phyloP scores from a whole-genome alignment of 805 yeast species.

The Jamesozyma piceae region DNA sequence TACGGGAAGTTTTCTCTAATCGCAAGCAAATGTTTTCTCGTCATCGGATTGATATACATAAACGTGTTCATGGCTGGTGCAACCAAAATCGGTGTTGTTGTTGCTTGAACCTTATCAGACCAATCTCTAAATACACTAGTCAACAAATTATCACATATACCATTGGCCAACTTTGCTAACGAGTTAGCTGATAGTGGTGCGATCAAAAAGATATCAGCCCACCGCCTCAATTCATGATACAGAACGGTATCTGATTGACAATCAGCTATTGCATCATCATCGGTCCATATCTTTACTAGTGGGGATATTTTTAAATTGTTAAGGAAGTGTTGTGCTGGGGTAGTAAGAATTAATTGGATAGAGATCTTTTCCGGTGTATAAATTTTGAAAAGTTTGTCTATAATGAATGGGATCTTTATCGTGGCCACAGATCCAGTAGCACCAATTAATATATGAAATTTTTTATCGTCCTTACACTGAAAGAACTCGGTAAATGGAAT shows the following conservation, averaged over 20 bases:
- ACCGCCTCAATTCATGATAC: slow-evolving; percentile 69
- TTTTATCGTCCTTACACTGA: slow-evolving; percentile 85
- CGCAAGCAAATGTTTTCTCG: slow-evolving; percentile 57
- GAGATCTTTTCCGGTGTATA: slow-evolving; percentile 67
- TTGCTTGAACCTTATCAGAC: slow-evolving; percentile 44
- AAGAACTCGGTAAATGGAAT: slow-evolving; percentile 71
- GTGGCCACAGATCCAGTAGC: slow-evolving; percentile 97
- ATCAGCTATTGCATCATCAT: slow-evolving; percentile 48
- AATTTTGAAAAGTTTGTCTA: slow-evolving; percentile 73
- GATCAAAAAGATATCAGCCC: slow-evolving; percentile 74
- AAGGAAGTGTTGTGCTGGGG: slow-evolving; percentile 63
- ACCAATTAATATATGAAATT: slow-evolving; percentile 79
- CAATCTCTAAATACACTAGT: slow-evolving; percentile 70
- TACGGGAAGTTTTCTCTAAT: slow-evolving; percentile 65
- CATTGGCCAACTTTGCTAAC: slow-evolving; percentile 63
- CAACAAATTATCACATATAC: slow-evolving; percentile 66
- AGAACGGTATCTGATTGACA: slow-evolving; percentile 53
- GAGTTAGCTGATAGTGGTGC: slow-evolving; percentile 78
- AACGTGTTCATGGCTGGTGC: slow-evolving; percentile 88
- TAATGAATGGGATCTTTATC: slow-evolving; percentile 81
- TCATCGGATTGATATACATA: slow-evolving; percentile 70
- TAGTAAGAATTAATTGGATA: slow-evolving; percentile 77
- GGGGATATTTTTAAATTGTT: slow-evolving; percentile 54
- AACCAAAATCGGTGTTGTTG: slow-evolving; percentile 51
- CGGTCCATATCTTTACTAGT: slow-evolving; percentile 78